Conservation (phyloP, 2,329 filamentous ascomycete species). For the Aspergillus transmontanensis region DNA sequence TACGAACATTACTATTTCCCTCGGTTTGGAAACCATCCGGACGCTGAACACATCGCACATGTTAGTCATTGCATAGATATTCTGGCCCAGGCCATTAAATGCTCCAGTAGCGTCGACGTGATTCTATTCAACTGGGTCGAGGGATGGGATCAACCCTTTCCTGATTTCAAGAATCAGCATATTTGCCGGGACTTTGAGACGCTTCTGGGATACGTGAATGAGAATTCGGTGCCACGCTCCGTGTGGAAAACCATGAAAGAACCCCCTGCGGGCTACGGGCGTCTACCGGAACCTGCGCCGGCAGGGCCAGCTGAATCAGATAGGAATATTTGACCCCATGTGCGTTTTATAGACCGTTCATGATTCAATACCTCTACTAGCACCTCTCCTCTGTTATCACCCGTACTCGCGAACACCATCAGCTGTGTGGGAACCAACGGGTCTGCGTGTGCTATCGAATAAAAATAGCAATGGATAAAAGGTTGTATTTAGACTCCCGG, state of each 20-base stretch:
- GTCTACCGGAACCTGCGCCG: constrained; percentile 1
- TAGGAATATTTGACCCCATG: not conserved
- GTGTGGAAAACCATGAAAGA: constrained; percentile 6
- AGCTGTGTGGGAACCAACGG: too few relatives aligned
- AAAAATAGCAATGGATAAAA: too few relatives aligned
- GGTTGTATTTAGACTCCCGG: too few relatives aligned
- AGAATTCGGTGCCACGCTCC: constrained; percentile 1
- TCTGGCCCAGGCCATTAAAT: constrained; percentile 5
- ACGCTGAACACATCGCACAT: not conserved
- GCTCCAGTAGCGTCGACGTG: not conserved
- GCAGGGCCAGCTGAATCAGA: not conserved
- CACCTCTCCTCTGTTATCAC: too few relatives aligned
- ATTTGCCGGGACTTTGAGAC: constrained; percentile 10
- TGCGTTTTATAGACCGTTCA: too few relatives aligned
- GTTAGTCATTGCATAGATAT: constrained; percentile 5
- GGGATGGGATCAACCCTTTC: not conserved
- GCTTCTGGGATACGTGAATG: constrained; percentile 1
- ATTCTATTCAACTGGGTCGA: constrained; percentile 8
- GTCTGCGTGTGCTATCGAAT: too few relatives aligned
- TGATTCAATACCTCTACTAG: too few relatives aligned
- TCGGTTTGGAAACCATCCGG: not conserved
- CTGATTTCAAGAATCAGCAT: constrained; percentile 7
- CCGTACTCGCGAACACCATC: too few relatives aligned
- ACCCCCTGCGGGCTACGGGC: constrained; percentile 1
- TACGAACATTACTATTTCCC: constrained; percentile 6